Evolutionary conservation across 1,139 yeast genomes (phyloP), one percentile per base, ranked within the genome.

Genomic region (Pneumocystis carinii): DNA sequence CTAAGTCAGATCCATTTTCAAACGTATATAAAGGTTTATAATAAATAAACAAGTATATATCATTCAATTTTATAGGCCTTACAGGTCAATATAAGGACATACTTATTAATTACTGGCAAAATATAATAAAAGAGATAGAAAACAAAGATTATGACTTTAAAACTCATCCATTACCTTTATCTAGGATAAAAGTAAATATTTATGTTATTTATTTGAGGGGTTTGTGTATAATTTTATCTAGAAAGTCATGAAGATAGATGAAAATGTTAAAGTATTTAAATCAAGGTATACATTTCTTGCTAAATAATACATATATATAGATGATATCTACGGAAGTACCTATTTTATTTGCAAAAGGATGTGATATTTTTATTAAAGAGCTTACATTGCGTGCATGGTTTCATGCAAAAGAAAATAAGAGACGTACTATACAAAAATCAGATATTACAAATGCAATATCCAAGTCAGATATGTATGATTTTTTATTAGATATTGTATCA

Each of bases 251-350:
- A 92, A 92, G 74, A 90, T 97, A 0, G 98, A 92, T 72, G 96
- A 90, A 72, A 97, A 90, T 68, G 97, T 48, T 48, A 48, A 48
- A 15, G 55, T 48, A 24, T 48, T 48, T 5, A 48, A 7, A 42
- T 36, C 10, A 6, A 12, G 29, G n/a, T n/a, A 39, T n/a, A 39
- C 12, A 10, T 24, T 24, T 92, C 24, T 19, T 57, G 7, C 4
- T 57, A 19, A 24, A 57, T 24, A 24, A 57, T 24, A 32, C 3
- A 38, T 57, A 32, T 10, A 38, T 57, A 62, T 82, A 90, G 68
- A 92, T 92, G 98, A 92, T 92, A 66, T 84, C 94, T 68, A 97
- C 98, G 1, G 98, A 92, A 75, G 97, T 97, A 0, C 98, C 98
- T 1, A 90, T 92, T 53, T 76, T 92, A 67, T 92, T 92, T 77